Evolutionary conservation across 768 basidiomycete species (phyloP).

Genomic region (Kwoniella sp.): DNA sequence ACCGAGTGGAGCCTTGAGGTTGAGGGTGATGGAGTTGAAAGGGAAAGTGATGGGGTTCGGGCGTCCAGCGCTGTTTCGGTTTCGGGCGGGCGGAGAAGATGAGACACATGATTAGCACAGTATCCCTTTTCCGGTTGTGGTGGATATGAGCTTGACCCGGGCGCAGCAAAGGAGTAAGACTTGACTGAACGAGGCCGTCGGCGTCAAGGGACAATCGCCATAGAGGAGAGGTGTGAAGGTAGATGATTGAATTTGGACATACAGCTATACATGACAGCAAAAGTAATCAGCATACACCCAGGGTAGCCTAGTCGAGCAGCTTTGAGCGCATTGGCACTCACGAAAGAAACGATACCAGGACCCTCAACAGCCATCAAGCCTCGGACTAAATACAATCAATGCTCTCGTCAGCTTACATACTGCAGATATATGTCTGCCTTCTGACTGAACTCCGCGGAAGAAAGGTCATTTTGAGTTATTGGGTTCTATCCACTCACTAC

Average conservation of each 20-base stretch:
- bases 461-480: no score
- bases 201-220: no score
- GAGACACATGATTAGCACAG: background rate
- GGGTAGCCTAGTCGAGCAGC: conserved; percentile 55
- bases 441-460: no score
- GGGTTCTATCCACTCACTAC: no score
- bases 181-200: background rate
- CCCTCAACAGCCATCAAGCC: conserved; percentile 77
- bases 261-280: conserved; percentile 11
- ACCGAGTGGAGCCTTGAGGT: conserved; percentile 54
- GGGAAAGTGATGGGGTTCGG: conserved; percentile 91
- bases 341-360: conserved; percentile 62
- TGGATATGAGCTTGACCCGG: background rate
- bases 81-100: background rate
- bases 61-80: conserved; percentile 69
- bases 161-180: background rate
- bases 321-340: conserved; percentile 57
- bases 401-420: conserved; percentile 7
- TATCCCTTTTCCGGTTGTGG: no score
- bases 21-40: conserved; percentile 72
- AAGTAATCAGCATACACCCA: background rate
- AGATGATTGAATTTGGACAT: background rate
- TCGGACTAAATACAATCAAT: conserved; percentile 59
- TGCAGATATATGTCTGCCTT: no score
- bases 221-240: no score